Conservation (phyloP, 208 protist genomes). For the Acanthamoeba sp. region DNA sequence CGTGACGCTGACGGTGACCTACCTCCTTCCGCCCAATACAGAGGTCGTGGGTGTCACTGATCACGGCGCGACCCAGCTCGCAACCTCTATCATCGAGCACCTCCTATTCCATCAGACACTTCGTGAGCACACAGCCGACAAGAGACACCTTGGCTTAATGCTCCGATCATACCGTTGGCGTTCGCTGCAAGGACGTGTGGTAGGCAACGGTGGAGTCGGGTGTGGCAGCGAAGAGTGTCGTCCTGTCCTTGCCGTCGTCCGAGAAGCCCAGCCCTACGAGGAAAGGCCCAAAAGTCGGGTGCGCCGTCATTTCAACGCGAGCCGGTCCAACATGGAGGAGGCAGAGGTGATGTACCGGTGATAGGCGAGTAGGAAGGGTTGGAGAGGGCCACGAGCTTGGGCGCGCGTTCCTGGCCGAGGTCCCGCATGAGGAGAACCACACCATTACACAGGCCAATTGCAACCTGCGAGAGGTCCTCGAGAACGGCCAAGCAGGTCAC, state of each 20-base stretch:
- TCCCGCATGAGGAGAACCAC: constrained; percentile 88
- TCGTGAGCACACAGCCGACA: not conserved
- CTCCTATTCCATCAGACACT: not conserved
- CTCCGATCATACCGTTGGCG: not conserved
- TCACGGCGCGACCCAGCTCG: constrained; percentile 76
- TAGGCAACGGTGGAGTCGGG: constrained; percentile 59
- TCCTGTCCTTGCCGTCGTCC: constrained; percentile 24
- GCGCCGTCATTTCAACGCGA: not conserved
- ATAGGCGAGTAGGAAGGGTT: constrained; percentile 70
- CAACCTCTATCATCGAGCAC: constrained; percentile 82
- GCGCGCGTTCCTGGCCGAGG: constrained; percentile 25
- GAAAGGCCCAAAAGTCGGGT: not conserved
- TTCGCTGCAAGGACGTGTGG: constrained; percentile 17
- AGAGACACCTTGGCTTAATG: too few relatives aligned
- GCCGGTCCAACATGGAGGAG: too few relatives aligned
- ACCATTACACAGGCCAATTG: constrained; percentile 92
- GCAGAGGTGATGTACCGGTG: too few relatives aligned
- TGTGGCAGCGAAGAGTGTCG: constrained; percentile 74
- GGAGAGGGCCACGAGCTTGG: constrained; percentile 37
- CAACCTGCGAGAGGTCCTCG: constrained; percentile 91
- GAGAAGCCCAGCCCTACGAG: constrained; percentile 60
- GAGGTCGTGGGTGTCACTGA: constrained; percentile 80
- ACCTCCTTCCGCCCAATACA: constrained; percentile 78
- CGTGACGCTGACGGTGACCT: too few relatives aligned
- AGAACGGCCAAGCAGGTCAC: constrained; percentile 93